Percentiles rank a stretch among this genome's conserved stretches.
phyloP scores from a whole-genome alignment of 768 basidiomycete genomes.

The Boletellus ananiceps region DNA sequence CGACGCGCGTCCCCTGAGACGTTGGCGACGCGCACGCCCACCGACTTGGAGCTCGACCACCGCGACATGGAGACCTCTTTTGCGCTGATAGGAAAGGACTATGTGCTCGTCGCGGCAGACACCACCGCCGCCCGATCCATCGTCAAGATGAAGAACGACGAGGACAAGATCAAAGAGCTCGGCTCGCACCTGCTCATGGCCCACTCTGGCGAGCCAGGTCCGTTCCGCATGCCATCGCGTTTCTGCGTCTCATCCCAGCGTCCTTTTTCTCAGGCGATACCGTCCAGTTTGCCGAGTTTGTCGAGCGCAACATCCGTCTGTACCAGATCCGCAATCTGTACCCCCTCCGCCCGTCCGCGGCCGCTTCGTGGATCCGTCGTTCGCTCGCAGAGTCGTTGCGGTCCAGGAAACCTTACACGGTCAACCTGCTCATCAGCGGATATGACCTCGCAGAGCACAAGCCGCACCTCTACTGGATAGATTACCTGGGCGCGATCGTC shows the following conservation, averaged over 20 bases:
- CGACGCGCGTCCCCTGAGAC: slow-evolving; percentile 29
- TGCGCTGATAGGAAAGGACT: slow-evolving; percentile 88
- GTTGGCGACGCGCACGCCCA: slow-evolving; percentile 21
- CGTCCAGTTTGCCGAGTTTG: slow-evolving; percentile 91
- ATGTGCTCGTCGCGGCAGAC: slow-evolving; percentile 89
- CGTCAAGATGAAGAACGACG: slow-evolving; percentile 95
- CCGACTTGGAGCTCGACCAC: slow-evolving; percentile 5
- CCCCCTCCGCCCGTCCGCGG: slow-evolving; percentile 83
- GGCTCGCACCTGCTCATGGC: slow-evolving; percentile 93
- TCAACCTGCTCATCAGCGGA: slow-evolving; percentile 91
- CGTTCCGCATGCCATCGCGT: slow-evolving; percentile 20
- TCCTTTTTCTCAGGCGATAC: slow-evolving; percentile 73
- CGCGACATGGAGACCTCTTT: slow-evolving; percentile 83
- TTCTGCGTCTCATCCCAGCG: not conserved
- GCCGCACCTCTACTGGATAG: slow-evolving; percentile 91
- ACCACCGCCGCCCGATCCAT: slow-evolving; percentile 86
- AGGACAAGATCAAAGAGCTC: slow-evolving; percentile 93
- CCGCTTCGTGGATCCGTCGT: slow-evolving; percentile 93
- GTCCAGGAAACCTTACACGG: slow-evolving; percentile 81
- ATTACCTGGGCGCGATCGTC: slow-evolving; percentile 88
- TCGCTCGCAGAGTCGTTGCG: slow-evolving; percentile 86
- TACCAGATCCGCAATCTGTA: slow-evolving; percentile 94
- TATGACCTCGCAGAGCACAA: slow-evolving; percentile 72
- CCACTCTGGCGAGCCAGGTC: slow-evolving; percentile 89
- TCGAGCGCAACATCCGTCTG: slow-evolving; percentile 92